phyloP scores from a whole-genome alignment of 148 eudicot species.

The Rhododendron molle region DNA sequence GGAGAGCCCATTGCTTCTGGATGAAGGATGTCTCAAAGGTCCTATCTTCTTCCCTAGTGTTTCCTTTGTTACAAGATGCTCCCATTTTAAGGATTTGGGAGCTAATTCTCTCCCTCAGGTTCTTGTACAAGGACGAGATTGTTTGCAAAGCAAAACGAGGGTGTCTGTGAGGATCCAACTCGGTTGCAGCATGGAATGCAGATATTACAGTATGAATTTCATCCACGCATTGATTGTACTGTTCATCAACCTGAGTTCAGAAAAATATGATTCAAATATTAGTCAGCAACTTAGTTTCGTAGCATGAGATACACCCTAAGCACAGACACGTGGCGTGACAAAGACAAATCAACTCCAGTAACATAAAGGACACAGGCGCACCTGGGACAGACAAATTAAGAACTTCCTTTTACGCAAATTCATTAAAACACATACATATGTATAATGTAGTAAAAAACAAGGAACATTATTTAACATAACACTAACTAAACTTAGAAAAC shows the following conservation, averaged over 20 bases:
- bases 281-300: background rate
- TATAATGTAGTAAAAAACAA: background rate
- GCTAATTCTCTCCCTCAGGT: slow-evolving; percentile 71
- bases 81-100: slow-evolving; percentile 63
- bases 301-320: background rate
- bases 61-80: slow-evolving; percentile 16
- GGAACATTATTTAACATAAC: background rate
- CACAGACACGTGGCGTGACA: background rate
- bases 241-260: slow-evolving; percentile 62
- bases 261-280: background rate
- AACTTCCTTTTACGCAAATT: background rate
- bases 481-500: background rate
- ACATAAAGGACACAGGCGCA: background rate
- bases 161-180: slow-evolving; percentile 71
- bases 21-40: slow-evolving; percentile 64
- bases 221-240: slow-evolving; percentile 69
- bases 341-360: background rate
- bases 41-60: slow-evolving; percentile 21
- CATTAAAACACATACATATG: background rate
- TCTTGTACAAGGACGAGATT: slow-evolving; percentile 59
- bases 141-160: slow-evolving; percentile 67
- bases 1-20: slow-evolving; percentile 86
- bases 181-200: slow-evolving; percentile 91
- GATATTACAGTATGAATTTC: slow-evolving; percentile 78
- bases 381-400: background rate